A percentile compares a stretch with the other conserved stretches of the same genome.
These are phyloP conservation scores for Cadophora sp. DNA, from an alignment of 2,329 filamentous ascomycete genomes.

Conservation along the genomic window DNA sequence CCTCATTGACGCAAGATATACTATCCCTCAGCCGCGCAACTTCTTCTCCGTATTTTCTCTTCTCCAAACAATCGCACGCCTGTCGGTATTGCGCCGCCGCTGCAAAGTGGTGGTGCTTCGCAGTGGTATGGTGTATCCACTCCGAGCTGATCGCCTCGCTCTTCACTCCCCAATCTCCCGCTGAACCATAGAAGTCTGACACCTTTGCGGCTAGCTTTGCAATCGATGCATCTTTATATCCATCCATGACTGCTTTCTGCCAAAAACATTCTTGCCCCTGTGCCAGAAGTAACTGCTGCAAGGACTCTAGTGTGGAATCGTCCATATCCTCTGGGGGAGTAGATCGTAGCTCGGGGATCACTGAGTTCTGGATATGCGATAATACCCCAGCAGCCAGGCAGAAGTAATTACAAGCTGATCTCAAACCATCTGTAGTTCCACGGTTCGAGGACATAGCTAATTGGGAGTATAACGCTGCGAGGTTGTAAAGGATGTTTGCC, in stretches of 20 bases:
- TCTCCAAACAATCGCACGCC: constrained; percentile 90
- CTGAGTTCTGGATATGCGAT: constrained; percentile 73
- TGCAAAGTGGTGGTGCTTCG: constrained; percentile 97
- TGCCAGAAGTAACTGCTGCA: constrained; percentile 84
- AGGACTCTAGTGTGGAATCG: constrained; percentile 79
- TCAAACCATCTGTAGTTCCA: constrained; percentile 81
- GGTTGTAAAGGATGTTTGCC: constrained; percentile 91
- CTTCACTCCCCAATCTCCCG: constrained; percentile 84
- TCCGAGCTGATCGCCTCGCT: constrained; percentile 89
- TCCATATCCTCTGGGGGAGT: constrained; percentile 97
- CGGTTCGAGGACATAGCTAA: constrained; percentile 83
- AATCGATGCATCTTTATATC: constrained; percentile 89
- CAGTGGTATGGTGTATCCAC: constrained; percentile 98
- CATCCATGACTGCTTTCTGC: constrained; percentile 95
- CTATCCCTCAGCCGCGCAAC: constrained; percentile 86
- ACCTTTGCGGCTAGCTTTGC: constrained; percentile 90
- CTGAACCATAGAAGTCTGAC: constrained; percentile 86
- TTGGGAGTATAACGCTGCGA: constrained; percentile 92
- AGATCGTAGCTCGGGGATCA: constrained; percentile 83
- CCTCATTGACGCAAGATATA: constrained; percentile 82
- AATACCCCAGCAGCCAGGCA: constrained; percentile 87
- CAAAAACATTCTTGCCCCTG: constrained; percentile 98
- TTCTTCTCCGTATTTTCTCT: constrained; percentile 94
- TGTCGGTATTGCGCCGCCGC: constrained; percentile 93
- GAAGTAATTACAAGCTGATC: constrained; percentile 88